Percentiles rank a stretch among this genome's conserved stretches.
These are phyloP conservation scores for Coniochaeta prunicola DNA, from an alignment of 2,329 filamentous ascomycete species.

Conservation along the genomic window DNA sequence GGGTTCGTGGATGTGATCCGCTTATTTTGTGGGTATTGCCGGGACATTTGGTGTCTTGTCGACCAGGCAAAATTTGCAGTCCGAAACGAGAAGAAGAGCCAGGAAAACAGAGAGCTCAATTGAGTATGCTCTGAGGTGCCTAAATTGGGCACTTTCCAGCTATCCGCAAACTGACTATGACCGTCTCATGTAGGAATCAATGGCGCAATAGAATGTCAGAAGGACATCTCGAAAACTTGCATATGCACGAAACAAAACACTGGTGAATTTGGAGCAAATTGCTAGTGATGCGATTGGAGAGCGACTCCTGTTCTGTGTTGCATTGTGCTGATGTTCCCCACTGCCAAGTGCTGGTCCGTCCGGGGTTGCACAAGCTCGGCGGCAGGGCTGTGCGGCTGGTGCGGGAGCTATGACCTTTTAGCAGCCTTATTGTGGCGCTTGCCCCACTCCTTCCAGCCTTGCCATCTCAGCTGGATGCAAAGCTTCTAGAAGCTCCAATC, in stretches of 20 bases:
- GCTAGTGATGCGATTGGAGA: background rate
- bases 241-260: constrained; percentile 4
- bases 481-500: background rate
- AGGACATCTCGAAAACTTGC: background rate
- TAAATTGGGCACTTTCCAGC: background rate
- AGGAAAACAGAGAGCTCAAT: background rate
- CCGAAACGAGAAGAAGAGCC: background rate
- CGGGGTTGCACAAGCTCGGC: background rate
- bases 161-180: background rate
- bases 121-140: background rate
- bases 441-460: background rate
- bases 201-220: background rate
- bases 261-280: background rate
- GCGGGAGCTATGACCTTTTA: background rate
- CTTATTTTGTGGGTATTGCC: constrained; percentile 3
- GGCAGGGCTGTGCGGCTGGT: background rate
- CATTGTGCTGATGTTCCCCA: background rate
- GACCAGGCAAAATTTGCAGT: background rate
- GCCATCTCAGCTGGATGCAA: background rate
- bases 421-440: background rate
- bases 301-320: background rate
- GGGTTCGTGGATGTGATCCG: background rate
- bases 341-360: background rate
- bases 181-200: background rate
- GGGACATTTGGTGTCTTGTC: background rate